Base-by-base conservation (phyloP, 2,329 filamentous ascomycete species). In the Penicillium fuscoglaucum region DNA sequence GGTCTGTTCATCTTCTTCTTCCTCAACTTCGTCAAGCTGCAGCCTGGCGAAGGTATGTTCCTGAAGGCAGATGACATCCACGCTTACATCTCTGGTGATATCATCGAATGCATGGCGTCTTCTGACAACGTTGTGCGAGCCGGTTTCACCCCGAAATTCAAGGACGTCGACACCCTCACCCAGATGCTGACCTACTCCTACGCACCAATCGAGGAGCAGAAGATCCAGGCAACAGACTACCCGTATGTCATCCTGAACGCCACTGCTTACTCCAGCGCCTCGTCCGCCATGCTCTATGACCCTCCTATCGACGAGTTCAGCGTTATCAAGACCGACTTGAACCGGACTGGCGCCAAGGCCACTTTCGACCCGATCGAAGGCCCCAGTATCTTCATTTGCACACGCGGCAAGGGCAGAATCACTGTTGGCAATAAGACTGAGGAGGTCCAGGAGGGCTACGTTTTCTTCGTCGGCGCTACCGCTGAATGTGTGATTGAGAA, bases 91-190 rank as follows among this genome's bases (percentile, higher is more conserved):
- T 79, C 77, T 6, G 78, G 78, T 35, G 93, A 99, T 71, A 96
- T 99, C 67, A 92, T 99, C 73, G 95, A 99, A 78, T 99, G 95
- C 81, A 99, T 99, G 95, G 95, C 95, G 0, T 89, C 91, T 9
- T 96, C 91, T n/a, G 95, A 99, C 83, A 99, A 99, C 66, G 95
- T 99, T 37, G 93, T 99, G 52, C 91, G 95, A 56, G 95, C 95
- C 0, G 95, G 95, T 44, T 95, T 99, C 77, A 99, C 95, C 0
- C 95, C 95, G 56, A 99, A 99, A 75, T 99, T 96, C 84, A 97
- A 98, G 79, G 95, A 99, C 68, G 91, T 98, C 24, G 79, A 87
- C 54, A 98, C 92, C 0, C 82, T 99, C 12, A 91, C 93, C 35
- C 83, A 87, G 61, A 96, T 96, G 88, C 80, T 99, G 65, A 99